Percentiles rank a stretch among this genome's conserved stretches.
Evolutionary conservation across 2,329 filamentous ascomycete genomes (phyloP).

Genomic region (Stemphylium beticola): DNA sequence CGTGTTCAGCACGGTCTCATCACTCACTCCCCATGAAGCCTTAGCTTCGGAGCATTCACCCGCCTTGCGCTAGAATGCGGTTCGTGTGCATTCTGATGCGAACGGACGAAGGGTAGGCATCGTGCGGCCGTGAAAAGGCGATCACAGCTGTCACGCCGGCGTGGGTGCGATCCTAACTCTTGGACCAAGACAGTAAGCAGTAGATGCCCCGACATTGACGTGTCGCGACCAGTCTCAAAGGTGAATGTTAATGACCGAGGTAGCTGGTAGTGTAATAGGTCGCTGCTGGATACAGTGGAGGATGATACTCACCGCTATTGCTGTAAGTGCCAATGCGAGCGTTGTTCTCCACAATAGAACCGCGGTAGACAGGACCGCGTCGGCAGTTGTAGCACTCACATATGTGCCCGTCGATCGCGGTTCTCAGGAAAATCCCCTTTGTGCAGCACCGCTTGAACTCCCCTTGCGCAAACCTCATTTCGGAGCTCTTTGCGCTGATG

Average conservation of each 20-base stretch:
- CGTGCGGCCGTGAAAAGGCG: constrained; percentile 16
- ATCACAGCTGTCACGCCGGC: constrained; percentile 29
- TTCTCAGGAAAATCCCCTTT: background rate
- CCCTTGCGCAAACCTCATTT: constrained; percentile 10
- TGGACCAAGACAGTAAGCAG: constrained; percentile 9
- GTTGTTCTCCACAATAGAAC: constrained; percentile 19
- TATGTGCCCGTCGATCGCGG: constrained; percentile 10
- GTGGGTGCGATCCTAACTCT: constrained; percentile 13
- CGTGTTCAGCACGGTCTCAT: constrained; percentile 8
- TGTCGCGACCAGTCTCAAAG: constrained; percentile 18
- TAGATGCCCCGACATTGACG: constrained; percentile 24
- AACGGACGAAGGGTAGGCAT: constrained; percentile 15
- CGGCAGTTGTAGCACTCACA: constrained; percentile 8
- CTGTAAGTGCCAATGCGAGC: constrained; percentile 11
- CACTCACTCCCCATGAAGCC: constrained; percentile 4
- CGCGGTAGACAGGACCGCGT: constrained; percentile 6
- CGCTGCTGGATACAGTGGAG: background rate
- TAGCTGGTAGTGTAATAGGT: background rate
- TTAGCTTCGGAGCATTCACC: constrained; percentile 11
- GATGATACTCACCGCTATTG: constrained; percentile 15
- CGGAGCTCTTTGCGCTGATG: constrained; percentile 2
- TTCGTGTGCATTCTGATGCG: constrained; percentile 11
- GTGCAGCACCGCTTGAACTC: constrained; percentile 3
- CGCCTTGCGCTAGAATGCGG: constrained; percentile 16
- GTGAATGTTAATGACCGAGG: constrained; percentile 7